These are phyloP conservation scores for Hortiboletus flavorubellus DNA, from an alignment of 768 basidiomycete species.

Conservation along the genomic window DNA sequence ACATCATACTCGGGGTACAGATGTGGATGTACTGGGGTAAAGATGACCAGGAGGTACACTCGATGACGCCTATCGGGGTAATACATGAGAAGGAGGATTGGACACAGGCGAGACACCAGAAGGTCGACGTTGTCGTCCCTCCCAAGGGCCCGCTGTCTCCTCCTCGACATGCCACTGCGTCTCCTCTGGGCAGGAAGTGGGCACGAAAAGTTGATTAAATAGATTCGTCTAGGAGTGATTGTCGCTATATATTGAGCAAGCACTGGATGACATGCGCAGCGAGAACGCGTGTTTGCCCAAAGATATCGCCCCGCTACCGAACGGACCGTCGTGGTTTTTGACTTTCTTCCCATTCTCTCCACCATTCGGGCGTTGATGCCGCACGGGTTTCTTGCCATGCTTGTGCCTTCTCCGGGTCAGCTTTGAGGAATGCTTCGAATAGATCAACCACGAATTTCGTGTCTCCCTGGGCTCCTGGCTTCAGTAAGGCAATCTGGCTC, in stretches of 20 bases:
- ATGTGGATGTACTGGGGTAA: conserved; percentile 83
- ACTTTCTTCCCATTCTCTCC: conserved; percentile 29
- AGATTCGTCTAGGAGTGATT: conserved; percentile 11
- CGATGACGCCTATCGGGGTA: conserved; percentile 17
- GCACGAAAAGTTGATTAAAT: conserved; percentile 68
- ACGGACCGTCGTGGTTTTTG: conserved; percentile 10
- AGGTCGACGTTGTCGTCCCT: conserved; percentile 44
- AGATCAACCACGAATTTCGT: conserved; percentile 15
- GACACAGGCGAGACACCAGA: conserved; percentile 23
- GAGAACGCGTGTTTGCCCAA: not conserved
- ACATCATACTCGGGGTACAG: conserved; percentile 79
- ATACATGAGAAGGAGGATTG: conserved; percentile 30
- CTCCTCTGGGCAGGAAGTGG: conserved; percentile 62
- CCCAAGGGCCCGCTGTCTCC: conserved; percentile 43
- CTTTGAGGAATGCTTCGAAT: conserved; percentile 26
- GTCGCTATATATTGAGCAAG: conserved; percentile 19
- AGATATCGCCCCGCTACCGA: not conserved
- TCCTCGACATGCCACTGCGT: conserved; percentile 39
- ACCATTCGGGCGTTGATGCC: conserved; percentile 26
- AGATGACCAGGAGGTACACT: conserved; percentile 34
- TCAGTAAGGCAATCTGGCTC: conserved; percentile 7
- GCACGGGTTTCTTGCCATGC: conserved; percentile 26
- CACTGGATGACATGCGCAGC: not conserved
- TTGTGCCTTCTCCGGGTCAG: conserved; percentile 17
- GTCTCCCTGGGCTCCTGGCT: conserved; percentile 8